Base-by-base conservation (phyloP, 2,329 filamentous ascomycete species). In the Fusarium xyrophilum region DNA sequence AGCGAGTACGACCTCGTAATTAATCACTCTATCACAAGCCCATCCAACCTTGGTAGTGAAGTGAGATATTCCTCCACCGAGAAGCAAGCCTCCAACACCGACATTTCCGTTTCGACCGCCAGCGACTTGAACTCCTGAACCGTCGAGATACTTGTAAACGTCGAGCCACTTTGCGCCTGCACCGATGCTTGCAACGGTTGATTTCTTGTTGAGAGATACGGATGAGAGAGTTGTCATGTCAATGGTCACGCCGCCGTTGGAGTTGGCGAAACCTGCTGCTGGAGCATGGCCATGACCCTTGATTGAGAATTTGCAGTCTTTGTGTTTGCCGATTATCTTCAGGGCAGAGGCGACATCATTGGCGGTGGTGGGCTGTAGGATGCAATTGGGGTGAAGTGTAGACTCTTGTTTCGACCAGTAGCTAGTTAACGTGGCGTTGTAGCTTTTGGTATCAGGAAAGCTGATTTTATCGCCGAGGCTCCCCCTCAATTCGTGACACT, bases 81-180 rank as follows among this genome's bases (percentile, higher is more conserved):
- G 10, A 0, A 63, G 60, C 4, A 63, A 32, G 0, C 60, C 60
- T n/a, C 47, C 57, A 3, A 63, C 60, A 3, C 57, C 60, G 2
- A 61, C 40, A 14, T 63, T 56, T 2, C 60, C 60, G 6, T 62
- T 53, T 17, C 57, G 40, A 7, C 57, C 60, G 3, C 60, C 60
- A 0, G 60, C n/a, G 2, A 63, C 57, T 27, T 60, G 35, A 1
- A 53, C 40, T 0, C 33, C 39, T 14, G 36, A 38, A 1, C 11
- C 4, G 1, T 23, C 2, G 12, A 62, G 19, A 6, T 47, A 14
- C 15, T 38, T 13, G 23, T 55, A 62, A 4, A 62, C 57, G 7
- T 56, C 28, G 7, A 60, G 13, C 60, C 60, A 62, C 7, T 54
- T 62, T 28, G 57, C 59, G 2, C 60, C 57, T 12, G 57, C 46